Evolutionary conservation across 768 basidiomycete genomes (phyloP).

Genomic region (Podaxis sp.): DNA sequence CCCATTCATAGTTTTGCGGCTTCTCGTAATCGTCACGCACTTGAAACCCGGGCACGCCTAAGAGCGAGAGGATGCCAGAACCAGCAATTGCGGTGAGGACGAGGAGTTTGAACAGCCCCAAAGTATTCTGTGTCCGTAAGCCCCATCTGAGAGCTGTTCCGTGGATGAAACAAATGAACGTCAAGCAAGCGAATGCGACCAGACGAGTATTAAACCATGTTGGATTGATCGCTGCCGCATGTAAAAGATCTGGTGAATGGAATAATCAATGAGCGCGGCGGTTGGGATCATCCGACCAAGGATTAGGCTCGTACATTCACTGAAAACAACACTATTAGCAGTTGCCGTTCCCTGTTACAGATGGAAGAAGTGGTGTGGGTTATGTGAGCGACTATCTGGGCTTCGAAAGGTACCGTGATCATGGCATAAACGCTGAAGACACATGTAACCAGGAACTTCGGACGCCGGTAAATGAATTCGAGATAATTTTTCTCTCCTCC

Average conservation of each 20-base stretch:
- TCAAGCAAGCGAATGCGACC: conserved; percentile 53
- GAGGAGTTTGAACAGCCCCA: conserved; percentile 62
- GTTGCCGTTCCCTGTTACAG: conserved; percentile 52
- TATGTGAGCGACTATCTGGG: conserved; percentile 18
- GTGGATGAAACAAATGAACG: conserved; percentile 56
- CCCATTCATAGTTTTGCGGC: conserved; percentile 60
- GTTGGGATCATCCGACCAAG: background rate
- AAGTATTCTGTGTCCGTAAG: conserved; percentile 58
- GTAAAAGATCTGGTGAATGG: conserved; percentile 48
- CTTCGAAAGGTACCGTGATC: conserved; percentile 38
- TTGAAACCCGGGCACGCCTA: conserved; percentile 46
- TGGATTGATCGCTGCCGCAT: conserved; percentile 47
- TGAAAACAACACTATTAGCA: conserved; percentile 63
- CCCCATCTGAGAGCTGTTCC: conserved; percentile 53
- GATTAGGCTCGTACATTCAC: conserved; percentile 54
- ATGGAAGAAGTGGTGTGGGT: background rate
- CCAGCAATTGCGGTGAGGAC: conserved; percentile 49
- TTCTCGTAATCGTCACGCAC: conserved; percentile 49
- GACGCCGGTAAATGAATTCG: conserved; percentile 65
- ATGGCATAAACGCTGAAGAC: conserved; percentile 55
- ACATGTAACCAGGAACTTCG: conserved; percentile 61
- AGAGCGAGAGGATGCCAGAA: conserved; percentile 52
- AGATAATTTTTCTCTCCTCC: conserved; percentile 80
- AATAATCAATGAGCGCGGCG: background rate
- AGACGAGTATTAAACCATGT: conserved; percentile 47